Evolutionary conservation across 495 filamentous ascomycete species (phyloP).

Genomic region (Xylaria venustula): DNA sequence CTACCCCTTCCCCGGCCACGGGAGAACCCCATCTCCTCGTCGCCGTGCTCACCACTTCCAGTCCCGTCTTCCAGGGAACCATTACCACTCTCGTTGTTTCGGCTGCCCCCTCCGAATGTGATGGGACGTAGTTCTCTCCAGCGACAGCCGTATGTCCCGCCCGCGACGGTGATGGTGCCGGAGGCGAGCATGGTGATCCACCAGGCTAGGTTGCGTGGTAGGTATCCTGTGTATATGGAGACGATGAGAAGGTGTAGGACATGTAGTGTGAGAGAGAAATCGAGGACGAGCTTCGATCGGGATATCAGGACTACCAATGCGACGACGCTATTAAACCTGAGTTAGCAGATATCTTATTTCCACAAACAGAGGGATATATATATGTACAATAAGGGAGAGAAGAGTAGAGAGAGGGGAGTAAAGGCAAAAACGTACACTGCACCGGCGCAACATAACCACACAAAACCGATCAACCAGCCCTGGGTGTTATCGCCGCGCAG

Average conservation of each 20-base stretch:
- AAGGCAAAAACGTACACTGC: slow-evolving; percentile 64
- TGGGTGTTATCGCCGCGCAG: slow-evolving; percentile 85
- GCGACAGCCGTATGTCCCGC: slow-evolving; percentile 87
- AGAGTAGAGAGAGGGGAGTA: slow-evolving; percentile 4
- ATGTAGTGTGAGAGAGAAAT: slow-evolving; percentile 90
- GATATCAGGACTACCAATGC: slow-evolving; percentile 77
- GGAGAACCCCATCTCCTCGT: slow-evolving; percentile 52
- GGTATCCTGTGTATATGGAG: slow-evolving; percentile 66
- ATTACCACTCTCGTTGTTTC: slow-evolving; percentile 17
- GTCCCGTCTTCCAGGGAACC: slow-evolving; percentile 14
- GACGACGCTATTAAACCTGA: slow-evolving; percentile 55
- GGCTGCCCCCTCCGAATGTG: slow-evolving; percentile 65
- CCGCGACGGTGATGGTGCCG: slow-evolving; percentile 63
- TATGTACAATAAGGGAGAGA: neutral
- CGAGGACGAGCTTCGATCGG: slow-evolving; percentile 85
- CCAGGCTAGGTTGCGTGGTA: slow-evolving; percentile 81
- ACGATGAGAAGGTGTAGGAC: slow-evolving; percentile 79
- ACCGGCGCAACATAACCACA: slow-evolving; percentile 79
- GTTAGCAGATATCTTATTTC: slow-evolving; percentile 8
- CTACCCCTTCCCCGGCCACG: slow-evolving; percentile 52
- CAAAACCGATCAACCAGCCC: slow-evolving; percentile 86
- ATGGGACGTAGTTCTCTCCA: slow-evolving; percentile 89
- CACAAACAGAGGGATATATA: neutral
- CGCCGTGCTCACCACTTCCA: slow-evolving; percentile 21
- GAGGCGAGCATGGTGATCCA: slow-evolving; percentile 77